phyloP scores from a whole-genome alignment of 1,284 basidiomycete species.

The Ganoderma meredithae region DNA sequence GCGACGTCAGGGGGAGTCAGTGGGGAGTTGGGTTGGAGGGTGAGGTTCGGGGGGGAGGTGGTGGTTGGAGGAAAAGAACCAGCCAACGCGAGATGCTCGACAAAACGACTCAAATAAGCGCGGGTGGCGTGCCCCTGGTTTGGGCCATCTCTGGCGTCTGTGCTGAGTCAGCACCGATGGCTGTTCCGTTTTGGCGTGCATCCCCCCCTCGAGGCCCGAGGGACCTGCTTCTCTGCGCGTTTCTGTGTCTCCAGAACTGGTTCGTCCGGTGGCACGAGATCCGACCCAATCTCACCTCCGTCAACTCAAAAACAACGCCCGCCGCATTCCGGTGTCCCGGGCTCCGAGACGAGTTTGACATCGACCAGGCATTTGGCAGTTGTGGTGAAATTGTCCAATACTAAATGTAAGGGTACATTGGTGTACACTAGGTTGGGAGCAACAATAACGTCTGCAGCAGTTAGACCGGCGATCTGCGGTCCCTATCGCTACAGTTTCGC shows the following conservation, averaged over 20 bases:
- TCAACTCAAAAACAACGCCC: slow-evolving; percentile 6
- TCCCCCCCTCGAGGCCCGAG: too few species aligned
- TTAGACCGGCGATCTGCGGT: background rate
- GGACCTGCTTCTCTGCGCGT: slow-evolving; percentile 13
- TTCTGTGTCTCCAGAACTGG: slow-evolving; percentile 4
- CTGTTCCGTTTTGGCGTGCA: slow-evolving; percentile 14
- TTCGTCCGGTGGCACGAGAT: slow-evolving; percentile 7
- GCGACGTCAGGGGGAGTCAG: slow-evolving; percentile 5
- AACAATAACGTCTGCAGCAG: background rate
- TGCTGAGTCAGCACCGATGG: slow-evolving; percentile 39
- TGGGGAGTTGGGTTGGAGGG: background rate
- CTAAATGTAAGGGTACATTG: slow-evolving; percentile 11
- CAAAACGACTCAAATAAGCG: slow-evolving; percentile 28
- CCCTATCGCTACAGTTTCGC: slow-evolving; percentile 50
- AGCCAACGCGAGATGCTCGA: slow-evolving; percentile 21
- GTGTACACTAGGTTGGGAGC: slow-evolving; percentile 13
- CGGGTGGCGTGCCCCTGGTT: slow-evolving; percentile 24
- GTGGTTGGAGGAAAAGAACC: slow-evolving; percentile 27
- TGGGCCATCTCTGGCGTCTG: slow-evolving; percentile 30
- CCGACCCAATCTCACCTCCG: slow-evolving; percentile 14
- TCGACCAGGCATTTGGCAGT: background rate
- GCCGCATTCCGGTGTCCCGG: background rate
- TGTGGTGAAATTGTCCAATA: background rate
- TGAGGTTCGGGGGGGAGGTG: slow-evolving; percentile 12
- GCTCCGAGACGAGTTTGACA: background rate